Evolutionary conservation across 2,329 filamentous ascomycete species (phyloP).

Genomic region (Hansfordia pulvinata): DNA sequence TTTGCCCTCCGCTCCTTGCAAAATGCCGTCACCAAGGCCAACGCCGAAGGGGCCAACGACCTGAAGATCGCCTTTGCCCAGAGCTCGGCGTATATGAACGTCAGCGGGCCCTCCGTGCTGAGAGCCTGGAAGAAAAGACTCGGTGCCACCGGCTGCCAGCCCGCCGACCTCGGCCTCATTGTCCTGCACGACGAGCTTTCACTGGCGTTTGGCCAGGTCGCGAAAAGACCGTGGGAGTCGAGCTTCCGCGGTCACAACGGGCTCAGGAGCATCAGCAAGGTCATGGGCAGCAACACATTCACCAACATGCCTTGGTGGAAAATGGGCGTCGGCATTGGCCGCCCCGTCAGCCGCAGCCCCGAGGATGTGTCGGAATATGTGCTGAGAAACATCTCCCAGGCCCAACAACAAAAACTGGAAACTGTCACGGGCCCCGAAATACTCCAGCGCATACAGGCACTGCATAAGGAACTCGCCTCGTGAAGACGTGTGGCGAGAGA

Average conservation of each 20-base stretch:
- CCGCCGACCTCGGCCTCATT: conserved; percentile 39
- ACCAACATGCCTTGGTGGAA: conserved; percentile 32
- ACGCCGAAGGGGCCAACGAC: conserved; percentile 34
- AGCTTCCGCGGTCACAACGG: conserved; percentile 65
- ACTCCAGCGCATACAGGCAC: no score
- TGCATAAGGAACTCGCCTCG: no score
- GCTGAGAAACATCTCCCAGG: conserved; percentile 53
- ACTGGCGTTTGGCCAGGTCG: conserved; percentile 51
- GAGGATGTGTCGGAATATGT: conserved; percentile 66
- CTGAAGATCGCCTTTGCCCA: conserved; percentile 54
- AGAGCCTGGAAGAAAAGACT: conserved; percentile 49
- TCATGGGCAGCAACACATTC: conserved; percentile 27
- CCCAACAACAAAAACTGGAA: no score
- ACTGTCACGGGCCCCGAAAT: no score
- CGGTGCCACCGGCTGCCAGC: conserved; percentile 16
- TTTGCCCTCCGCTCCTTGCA: conserved; percentile 53
- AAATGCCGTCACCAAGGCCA: conserved; percentile 26
- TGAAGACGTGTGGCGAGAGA: no score
- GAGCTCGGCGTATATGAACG: conserved; percentile 72
- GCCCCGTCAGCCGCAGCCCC: conserved; percentile 56
- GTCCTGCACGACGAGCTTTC: conserved; percentile 87
- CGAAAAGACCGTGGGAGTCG: conserved; percentile 44
- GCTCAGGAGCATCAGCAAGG: conserved; percentile 49
- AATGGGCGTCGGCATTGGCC: conserved; percentile 77
- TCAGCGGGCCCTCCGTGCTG: conserved; percentile 58